Conservation (phyloP, 176 grass and related monocot genomes). For the Musa troglodytarum region DNA sequence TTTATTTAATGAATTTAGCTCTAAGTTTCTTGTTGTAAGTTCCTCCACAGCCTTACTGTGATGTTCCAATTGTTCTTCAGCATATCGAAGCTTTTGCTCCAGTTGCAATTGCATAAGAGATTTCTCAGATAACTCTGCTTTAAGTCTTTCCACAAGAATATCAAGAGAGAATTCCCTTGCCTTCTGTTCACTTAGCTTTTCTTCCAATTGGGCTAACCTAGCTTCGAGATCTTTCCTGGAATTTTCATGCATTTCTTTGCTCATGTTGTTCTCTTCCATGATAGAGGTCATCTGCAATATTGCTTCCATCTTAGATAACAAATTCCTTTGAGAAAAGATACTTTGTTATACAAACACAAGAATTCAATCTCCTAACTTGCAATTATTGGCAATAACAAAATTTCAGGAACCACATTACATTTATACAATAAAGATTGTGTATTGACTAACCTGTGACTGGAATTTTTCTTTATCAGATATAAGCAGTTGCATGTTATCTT, state of each 20-base stretch:
- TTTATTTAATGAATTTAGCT: constrained; percentile 37
- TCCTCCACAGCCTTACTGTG: constrained; percentile 35
- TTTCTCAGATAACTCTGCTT: constrained; percentile 28
- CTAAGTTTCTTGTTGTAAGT: constrained; percentile 38
- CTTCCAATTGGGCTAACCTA: constrained; percentile 14
- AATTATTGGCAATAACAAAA: too few species aligned
- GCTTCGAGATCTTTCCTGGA: constrained; percentile 58
- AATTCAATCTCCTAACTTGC: too few species aligned
- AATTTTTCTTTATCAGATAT: constrained; percentile 38
- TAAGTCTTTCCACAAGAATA: constrained; percentile 11
- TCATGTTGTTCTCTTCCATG: constrained; percentile 55
- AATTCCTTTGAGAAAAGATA: constrained; percentile 4
- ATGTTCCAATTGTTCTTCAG: constrained; percentile 71
- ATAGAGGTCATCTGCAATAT: constrained; percentile 43
- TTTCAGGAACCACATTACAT: not conserved
- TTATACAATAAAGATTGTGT: constrained; percentile 1
- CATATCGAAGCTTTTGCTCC: constrained; percentile 34
- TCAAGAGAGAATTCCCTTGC: constrained; percentile 3
- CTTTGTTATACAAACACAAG: too few species aligned
- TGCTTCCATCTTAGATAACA: constrained; percentile 9
- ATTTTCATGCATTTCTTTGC: constrained; percentile 47
- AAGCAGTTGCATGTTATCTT: constrained; percentile 40
- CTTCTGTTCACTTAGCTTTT: constrained; percentile 24
- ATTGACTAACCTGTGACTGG: constrained; percentile 60
- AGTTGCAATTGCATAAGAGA: constrained; percentile 69